Base-by-base conservation (phyloP, 2,329 filamentous ascomycete genomes). In the Alternaria ventricosa region DNA sequence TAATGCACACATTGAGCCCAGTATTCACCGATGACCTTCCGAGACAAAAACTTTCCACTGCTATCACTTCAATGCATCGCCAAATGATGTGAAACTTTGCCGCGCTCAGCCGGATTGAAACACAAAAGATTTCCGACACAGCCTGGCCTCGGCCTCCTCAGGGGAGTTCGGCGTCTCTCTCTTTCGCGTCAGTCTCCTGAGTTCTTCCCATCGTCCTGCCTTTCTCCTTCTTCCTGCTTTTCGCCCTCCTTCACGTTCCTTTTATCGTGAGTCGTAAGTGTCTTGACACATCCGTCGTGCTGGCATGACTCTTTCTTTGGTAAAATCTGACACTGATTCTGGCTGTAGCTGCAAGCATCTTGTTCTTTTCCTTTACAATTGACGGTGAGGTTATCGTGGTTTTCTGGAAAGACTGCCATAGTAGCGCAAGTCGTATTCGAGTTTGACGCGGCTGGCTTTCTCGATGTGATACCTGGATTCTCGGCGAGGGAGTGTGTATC, bases 371-470 rank as follows among this genome's bases (percentile, higher is more conserved):
- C 7, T 36, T 9, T 36, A 15, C 33, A 36, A 15, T 36, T 2
- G 33, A 9, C 1, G 13, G 1, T 0, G 13, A 15, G 30, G 13
- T 9, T 2, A 7, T 36, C 0, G 30, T 15, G 4, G 0, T 36
- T 5, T 8, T 36, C 1, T 36, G 33, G 2, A 13, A 36, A 36
- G 33, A 36, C 7, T 4, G 7, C 15, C 33, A 36, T 36, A n/a
- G 15, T 36, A 4, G 1, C 4, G 33, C 33, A 0, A 5, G 0
- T 36, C 15, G 33, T 36, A 5, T 36, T 36, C 33, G 15, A 36
- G 0, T 36, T 8, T 36, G 33, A 7, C 3, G 15, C 15, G 30
- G 0, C 6, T n/a, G 5, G 13, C 13, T 8, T 36, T 2, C 30
- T n/a, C 30, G 30, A 36, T 36, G 15, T 36, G 30, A 36, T n/a